phyloP scores from a whole-genome alignment of 768 basidiomycete genomes.

The Leccinum ochraceum region DNA sequence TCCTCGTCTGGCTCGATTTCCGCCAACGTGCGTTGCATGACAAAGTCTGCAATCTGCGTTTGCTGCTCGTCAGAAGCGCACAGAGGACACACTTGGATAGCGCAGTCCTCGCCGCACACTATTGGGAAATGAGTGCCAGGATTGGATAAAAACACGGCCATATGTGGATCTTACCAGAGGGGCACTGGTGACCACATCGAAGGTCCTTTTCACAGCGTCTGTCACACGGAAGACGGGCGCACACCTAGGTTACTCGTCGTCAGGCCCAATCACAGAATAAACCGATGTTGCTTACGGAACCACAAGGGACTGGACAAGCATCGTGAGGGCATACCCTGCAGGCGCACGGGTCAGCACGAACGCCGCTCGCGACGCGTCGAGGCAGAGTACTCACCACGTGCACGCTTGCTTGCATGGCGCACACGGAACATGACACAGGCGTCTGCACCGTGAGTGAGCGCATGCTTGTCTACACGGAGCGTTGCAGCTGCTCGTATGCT shows the following conservation, averaged over 20 bases:
- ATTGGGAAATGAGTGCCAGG: slow-evolving; percentile 1
- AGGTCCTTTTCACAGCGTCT: slow-evolving; percentile 48
- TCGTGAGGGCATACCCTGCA: slow-evolving; percentile 56
- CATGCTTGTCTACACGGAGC: slow-evolving; percentile 55
- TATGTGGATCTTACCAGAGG: slow-evolving; percentile 49
- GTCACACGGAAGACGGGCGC: slow-evolving; percentile 66
- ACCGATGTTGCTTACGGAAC: slow-evolving; percentile 50
- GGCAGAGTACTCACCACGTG: slow-evolving; percentile 42
- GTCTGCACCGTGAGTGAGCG: slow-evolving; percentile 49
- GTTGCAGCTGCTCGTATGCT: slow-evolving; percentile 48
- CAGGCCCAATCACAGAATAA: neutral
- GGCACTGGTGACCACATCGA: slow-evolving; percentile 63
- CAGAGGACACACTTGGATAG: too few relatives aligned
- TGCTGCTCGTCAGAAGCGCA: too few relatives aligned
- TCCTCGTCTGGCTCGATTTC: slow-evolving; percentile 47
- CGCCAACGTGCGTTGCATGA: slow-evolving; percentile 49
- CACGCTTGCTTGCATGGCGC: slow-evolving; percentile 65
- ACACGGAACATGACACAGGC: slow-evolving; percentile 53
- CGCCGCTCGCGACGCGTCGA: neutral
- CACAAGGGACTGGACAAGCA: slow-evolving; percentile 62
- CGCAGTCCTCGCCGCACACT: slow-evolving; percentile 73
- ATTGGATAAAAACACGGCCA: neutral
- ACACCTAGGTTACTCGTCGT: slow-evolving; percentile 43
- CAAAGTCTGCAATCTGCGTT: slow-evolving; percentile 54
- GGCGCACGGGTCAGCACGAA: slow-evolving; percentile 3